Base-by-base conservation (phyloP, 2,329 filamentous ascomycete genomes). In the Sphaerulina populicola region DNA sequence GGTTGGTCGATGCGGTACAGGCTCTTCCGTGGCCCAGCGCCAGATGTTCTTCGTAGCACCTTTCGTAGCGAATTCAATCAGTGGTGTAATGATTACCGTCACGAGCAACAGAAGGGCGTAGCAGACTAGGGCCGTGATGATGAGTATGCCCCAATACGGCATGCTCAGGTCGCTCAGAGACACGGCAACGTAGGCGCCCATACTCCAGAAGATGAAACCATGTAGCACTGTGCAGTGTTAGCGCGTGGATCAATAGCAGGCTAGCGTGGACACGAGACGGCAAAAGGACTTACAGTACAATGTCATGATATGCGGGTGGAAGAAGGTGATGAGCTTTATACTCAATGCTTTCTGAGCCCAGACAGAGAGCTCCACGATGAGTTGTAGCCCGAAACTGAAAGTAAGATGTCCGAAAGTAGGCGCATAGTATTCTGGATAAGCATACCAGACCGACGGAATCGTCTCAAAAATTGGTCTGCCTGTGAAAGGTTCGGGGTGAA, bases 281-380 rank as follows among this genome's bases (percentile, higher is more conserved):
- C 4, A 18, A 18, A 36, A 6, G 29, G 31, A 52, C 56, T 58
- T 68, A 58, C 57, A 42, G 56, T 75, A 75, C 48, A 75, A 72
- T 35, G 71, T 75, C 60, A 74, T 74, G 56, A 74, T 71, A 58
- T 75, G 73, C 4, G 72, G 73, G 60, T 74, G 74, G 14, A 75
- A 59, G 40, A 67, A 62, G 5, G 71, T 66, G 27, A 75, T 63
- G 18, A 69, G 43, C 18, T 64, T 68, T 3, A 66, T 61, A 2
- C 69, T 71, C 2, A 76, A 62, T 8, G 72, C 53, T 58, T 66
- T 71, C 56, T 76, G 73, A 1, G 72, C 55, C 45, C 61, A 58
- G 1, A 67, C 67, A 9, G 60, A 66, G 3, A 69, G 61, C 47
- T 70, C 68, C 15, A 69, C 64, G 21, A 67, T 52, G 6, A 60